These are phyloP conservation scores for Alloteropsis semialata DNA, from an alignment of 176 grass and related monocot species.

Conservation along the genomic window DNA sequence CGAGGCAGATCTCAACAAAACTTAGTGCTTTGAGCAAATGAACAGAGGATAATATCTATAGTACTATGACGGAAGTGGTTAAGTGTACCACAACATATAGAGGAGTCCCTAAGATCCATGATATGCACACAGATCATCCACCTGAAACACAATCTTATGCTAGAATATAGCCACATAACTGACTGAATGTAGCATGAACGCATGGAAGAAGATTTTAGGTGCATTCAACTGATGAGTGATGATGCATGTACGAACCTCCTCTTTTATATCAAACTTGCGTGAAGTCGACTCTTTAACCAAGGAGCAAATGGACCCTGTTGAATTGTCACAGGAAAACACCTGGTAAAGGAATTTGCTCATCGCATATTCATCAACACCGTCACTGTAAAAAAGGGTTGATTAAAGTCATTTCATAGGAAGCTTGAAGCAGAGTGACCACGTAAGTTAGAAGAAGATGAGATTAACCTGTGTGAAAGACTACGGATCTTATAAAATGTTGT, in stretches of 20 bases:
- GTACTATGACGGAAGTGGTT: not conserved
- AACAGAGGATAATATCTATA: not conserved
- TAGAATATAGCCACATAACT: conserved; percentile 4
- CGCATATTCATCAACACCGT: conserved; percentile 83
- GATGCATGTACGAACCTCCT: conserved; percentile 62
- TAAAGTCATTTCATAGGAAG: conserved; percentile 33
- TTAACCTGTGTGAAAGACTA: conserved; percentile 80
- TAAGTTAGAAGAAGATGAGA: not conserved
- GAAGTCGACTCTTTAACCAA: conserved; percentile 76
- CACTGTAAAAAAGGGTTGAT: conserved; percentile 47
- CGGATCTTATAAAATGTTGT: conserved; percentile 80
- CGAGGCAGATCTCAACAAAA: not conserved
- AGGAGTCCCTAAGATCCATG: conserved; percentile 15
- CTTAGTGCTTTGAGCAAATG: not conserved
- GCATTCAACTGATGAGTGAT: not conserved
- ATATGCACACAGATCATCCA: not conserved
- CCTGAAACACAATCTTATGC: not conserved
- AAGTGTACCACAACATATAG: not conserved
- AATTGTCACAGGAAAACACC: conserved; percentile 58
- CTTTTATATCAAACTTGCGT: conserved; percentile 91
- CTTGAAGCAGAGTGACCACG: conserved; percentile 5
- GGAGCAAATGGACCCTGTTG: conserved; percentile 56
- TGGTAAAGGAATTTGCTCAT: conserved; percentile 90
- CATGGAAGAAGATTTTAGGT: conserved; percentile 24
- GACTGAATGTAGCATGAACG: not conserved